Percentiles rank a stretch among this genome's conserved stretches.
These are phyloP conservation scores for Gossypium anomalum DNA, from an alignment of 345 rosid species.

Conservation along the genomic window DNA sequence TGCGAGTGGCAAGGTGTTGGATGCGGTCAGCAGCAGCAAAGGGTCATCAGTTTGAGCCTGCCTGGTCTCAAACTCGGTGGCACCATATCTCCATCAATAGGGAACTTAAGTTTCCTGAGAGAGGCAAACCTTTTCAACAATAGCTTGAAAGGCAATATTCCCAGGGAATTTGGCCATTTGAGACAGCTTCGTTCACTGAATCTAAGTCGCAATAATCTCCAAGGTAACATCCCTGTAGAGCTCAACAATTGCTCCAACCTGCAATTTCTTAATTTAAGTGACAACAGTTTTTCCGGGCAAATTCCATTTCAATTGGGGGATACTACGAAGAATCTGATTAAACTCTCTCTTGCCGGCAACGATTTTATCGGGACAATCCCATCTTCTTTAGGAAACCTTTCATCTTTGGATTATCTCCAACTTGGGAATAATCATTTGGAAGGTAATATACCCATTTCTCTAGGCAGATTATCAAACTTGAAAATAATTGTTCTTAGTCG, in stretches of 20 bases:
- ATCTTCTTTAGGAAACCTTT: background rate
- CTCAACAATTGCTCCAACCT: background rate
- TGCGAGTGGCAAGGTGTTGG: conserved; percentile 27
- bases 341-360: background rate
- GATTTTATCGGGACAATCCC: background rate
- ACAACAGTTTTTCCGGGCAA: background rate
- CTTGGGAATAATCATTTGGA: background rate
- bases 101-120: background rate
- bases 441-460: background rate
- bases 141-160: background rate
- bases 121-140: background rate
- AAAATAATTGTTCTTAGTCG: background rate
- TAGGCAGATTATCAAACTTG: background rate
- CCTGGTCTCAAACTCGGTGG: background rate
- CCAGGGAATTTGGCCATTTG: background rate
- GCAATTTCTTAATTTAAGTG: background rate
- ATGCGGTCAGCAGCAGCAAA: conserved; percentile 14
- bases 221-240: background rate
- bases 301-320: background rate
- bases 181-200: background rate
- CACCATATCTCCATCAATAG: background rate
- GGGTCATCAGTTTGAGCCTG: conserved; percentile 10
- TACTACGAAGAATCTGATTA: background rate
- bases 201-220: background rate
- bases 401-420: background rate